phyloP scores from a whole-genome alignment of 345 rosid genomes.

The Brassica juncea region DNA sequence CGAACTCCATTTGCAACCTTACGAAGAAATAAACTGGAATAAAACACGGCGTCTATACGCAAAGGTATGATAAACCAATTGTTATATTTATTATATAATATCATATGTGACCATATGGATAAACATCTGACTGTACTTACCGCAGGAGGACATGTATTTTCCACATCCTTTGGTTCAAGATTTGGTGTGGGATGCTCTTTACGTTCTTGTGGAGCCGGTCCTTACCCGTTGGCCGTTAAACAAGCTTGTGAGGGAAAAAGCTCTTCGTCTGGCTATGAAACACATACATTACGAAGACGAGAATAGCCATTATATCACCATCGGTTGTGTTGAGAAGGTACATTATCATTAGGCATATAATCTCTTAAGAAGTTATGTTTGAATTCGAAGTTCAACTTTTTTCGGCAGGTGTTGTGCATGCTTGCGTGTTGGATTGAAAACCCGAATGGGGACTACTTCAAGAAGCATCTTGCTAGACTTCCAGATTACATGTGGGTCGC shows the following conservation, averaged over 20 bases:
- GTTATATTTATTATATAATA: neutral
- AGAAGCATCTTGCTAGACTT: constrained; percentile 60
- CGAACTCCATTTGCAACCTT: constrained; percentile 59
- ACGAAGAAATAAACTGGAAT: constrained; percentile 58
- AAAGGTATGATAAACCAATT: constrained; percentile 40
- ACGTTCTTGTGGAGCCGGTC: constrained; percentile 51
- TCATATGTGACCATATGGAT: neutral
- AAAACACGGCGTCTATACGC: constrained; percentile 46
- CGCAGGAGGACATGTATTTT: constrained; percentile 61
- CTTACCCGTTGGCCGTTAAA: constrained; percentile 63
- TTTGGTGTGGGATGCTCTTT: constrained; percentile 53
- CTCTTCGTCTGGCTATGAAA: constrained; percentile 48
- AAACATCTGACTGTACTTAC: neutral
- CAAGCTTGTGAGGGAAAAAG: constrained; percentile 54
- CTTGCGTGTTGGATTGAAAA: constrained; percentile 72
- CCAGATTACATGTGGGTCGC: constrained; percentile 74
- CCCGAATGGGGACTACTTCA: constrained; percentile 60
- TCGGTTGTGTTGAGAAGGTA: constrained; percentile 72
- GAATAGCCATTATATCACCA: constrained; percentile 55
- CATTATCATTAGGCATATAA: neutral
- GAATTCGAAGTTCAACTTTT: neutral
- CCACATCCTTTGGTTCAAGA: constrained; percentile 61
- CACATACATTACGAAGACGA: constrained; percentile 69
- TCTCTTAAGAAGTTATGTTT: neutral
- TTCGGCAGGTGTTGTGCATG: constrained; percentile 39